phyloP scores from a whole-genome alignment of 2,329 filamentous ascomycete species.

The Meredithiella fracta region DNA sequence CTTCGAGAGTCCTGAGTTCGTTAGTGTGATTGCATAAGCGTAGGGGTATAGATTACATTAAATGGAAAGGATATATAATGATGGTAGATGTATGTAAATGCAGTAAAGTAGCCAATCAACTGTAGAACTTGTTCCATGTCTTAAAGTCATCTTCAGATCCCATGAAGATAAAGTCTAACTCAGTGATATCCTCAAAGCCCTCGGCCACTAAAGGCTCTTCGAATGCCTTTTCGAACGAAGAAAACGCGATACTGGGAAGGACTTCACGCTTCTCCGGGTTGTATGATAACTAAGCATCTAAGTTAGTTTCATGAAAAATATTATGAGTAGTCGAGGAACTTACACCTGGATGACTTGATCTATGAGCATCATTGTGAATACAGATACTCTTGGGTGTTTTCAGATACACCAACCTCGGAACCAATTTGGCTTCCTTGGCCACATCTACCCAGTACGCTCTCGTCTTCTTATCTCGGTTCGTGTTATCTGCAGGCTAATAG shows the following conservation, averaged over 20 bases:
- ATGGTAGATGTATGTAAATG: not conserved
- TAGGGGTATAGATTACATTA: not conserved
- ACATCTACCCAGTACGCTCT: slow-evolving; percentile 64
- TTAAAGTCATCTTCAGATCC: slow-evolving; percentile 51
- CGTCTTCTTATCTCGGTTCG: slow-evolving; percentile 70
- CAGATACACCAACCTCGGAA: slow-evolving; percentile 77
- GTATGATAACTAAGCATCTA: slow-evolving; percentile 13
- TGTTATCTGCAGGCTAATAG: slow-evolving; percentile 52
- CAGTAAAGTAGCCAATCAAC: slow-evolving; percentile 24
- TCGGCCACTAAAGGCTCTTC: slow-evolving; percentile 54
- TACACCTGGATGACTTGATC: slow-evolving; percentile 42
- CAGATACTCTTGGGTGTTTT: slow-evolving; percentile 51
- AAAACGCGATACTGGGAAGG: slow-evolving; percentile 69
- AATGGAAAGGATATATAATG: not conserved
- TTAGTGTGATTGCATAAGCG: slow-evolving; percentile 26
- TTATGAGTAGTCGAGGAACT: not conserved
- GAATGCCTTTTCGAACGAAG: slow-evolving; percentile 55
- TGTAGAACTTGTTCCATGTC: slow-evolving; percentile 67
- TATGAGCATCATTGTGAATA: slow-evolving; percentile 76
- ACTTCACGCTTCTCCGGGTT: slow-evolving; percentile 67
- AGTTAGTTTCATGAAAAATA: not conserved
- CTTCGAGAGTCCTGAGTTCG: slow-evolving; percentile 36
- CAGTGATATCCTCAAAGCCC: slow-evolving; percentile 67
- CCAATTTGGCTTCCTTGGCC: slow-evolving; percentile 51
- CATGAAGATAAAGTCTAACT: slow-evolving; percentile 59